These are phyloP conservation scores for Pseudotsuga menziesii DNA, from an alignment of 75 land plant species.

Conservation along the genomic window DNA sequence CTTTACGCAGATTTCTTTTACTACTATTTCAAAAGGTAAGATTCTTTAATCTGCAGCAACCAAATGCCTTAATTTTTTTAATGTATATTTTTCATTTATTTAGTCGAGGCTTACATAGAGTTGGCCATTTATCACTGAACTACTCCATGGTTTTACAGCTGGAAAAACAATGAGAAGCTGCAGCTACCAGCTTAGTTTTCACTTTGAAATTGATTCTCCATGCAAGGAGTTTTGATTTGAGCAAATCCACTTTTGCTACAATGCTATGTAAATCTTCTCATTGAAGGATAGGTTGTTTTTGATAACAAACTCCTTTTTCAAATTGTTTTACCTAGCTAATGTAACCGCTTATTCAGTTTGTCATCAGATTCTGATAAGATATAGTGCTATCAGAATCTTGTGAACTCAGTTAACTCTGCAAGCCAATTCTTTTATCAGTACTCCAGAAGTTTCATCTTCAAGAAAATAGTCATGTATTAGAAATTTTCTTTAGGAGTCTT, in stretches of 20 bases:
- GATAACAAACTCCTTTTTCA: constrained; percentile 3
- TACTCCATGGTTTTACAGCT: constrained; percentile 47
- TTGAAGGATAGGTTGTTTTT: neutral
- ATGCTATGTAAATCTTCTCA: constrained; percentile 5
- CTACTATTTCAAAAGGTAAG: constrained; percentile 76
- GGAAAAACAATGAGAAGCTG: constrained; percentile 82
- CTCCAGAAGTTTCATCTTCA: neutral
- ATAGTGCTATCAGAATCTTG: neutral
- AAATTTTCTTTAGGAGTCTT: neutral
- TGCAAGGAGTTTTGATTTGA: neutral
- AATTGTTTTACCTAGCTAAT: neutral
- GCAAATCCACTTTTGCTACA: neutral
- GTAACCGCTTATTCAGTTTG: neutral
- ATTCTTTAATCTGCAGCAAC: neutral
- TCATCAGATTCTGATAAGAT: neutral
- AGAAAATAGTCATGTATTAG: constrained; percentile 1
- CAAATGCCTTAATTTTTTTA: neutral
- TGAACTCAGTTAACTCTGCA: neutral
- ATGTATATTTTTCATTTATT: neutral
- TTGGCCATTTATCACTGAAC: neutral
- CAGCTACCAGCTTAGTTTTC: constrained; percentile 72
- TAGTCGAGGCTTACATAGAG: neutral
- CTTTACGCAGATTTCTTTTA: constrained; percentile 95
- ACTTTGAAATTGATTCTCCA: neutral
- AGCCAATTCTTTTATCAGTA: constrained; percentile 7